Conservation (phyloP, 192 early-diverging fungal genomes). For the Backusella sp. region DNA sequence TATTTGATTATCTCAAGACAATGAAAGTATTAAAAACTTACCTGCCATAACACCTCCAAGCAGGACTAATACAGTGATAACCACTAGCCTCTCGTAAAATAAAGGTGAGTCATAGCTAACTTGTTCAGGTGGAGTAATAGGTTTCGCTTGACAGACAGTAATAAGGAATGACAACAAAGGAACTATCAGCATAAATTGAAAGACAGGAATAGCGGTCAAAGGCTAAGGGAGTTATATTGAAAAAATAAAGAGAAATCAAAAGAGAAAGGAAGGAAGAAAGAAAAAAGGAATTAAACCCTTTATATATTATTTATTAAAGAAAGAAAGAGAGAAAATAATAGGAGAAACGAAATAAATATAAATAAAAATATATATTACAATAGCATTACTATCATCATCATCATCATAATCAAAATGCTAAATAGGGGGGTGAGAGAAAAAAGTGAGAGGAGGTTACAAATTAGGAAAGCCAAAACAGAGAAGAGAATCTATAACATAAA, state of each 20-base stretch:
- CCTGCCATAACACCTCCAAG: conserved; percentile 82
- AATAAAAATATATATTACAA: conserved; percentile 8
- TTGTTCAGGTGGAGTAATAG: not conserved
- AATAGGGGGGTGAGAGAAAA: too few species aligned
- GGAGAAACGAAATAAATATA: conserved; percentile 1
- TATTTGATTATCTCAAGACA: conserved; percentile 22
- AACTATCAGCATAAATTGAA: not conserved
- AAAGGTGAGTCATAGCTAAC: conserved; percentile 23
- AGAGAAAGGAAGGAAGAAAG: not conserved
- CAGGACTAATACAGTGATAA: conserved; percentile 66
- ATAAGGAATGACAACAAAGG: not conserved
- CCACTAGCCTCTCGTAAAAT: conserved; percentile 44
- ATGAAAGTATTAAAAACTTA: conserved; percentile 21
- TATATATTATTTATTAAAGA: not conserved
- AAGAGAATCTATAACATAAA: conserved; percentile 60
- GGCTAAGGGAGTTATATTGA: not conserved
- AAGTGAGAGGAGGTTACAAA: not conserved
- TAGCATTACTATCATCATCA: not conserved
- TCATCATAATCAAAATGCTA: not conserved
- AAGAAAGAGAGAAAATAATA: not conserved
- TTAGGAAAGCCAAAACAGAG: not conserved
- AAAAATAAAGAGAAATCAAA: not conserved
- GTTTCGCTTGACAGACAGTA: not conserved
- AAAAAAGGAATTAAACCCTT: not conserved
- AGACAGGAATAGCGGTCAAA: not conserved